These are phyloP conservation scores for Tulasnella sp. DNA, from an alignment of 768 basidiomycete species.

Conservation along the genomic window DNA sequence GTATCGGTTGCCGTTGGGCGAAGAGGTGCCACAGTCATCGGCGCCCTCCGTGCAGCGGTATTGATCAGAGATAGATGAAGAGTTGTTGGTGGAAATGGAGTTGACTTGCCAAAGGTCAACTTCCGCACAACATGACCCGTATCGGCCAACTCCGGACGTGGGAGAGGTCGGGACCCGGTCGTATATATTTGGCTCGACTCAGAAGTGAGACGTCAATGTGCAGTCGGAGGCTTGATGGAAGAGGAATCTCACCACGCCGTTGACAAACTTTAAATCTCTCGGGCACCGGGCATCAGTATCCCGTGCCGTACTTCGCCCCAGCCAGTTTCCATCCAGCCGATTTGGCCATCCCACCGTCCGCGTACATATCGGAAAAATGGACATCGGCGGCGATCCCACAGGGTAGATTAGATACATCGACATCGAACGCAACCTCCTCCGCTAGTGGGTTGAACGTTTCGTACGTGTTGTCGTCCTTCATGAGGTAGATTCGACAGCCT, in stretches of 20 bases:
- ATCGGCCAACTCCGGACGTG: not conserved
- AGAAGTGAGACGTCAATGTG: not conserved
- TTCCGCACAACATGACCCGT: not conserved
- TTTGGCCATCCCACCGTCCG: not conserved
- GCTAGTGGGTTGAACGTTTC: not conserved
- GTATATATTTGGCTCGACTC: not conserved
- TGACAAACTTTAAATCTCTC: not conserved
- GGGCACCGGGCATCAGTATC: not conserved
- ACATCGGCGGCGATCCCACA: not conserved
- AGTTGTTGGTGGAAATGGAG: not conserved
- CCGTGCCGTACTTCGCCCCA: not conserved
- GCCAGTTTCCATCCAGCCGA: not conserved
- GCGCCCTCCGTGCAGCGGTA: not conserved
- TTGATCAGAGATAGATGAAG: not conserved
- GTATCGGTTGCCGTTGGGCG: not conserved
- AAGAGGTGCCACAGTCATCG: not conserved
- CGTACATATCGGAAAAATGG: not conserved
- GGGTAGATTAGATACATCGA: not conserved
- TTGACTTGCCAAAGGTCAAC: not conserved
- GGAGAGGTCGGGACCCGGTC: not conserved
- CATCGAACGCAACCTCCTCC: not conserved
- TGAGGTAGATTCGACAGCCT: slow-evolving; percentile 36
- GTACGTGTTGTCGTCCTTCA: slow-evolving; percentile 28
- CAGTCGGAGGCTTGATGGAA: not conserved
- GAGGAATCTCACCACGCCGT: not conserved